Conservation (phyloP, 805 yeast genomes). For the Yamadazyma takamatsuzukensis region DNA sequence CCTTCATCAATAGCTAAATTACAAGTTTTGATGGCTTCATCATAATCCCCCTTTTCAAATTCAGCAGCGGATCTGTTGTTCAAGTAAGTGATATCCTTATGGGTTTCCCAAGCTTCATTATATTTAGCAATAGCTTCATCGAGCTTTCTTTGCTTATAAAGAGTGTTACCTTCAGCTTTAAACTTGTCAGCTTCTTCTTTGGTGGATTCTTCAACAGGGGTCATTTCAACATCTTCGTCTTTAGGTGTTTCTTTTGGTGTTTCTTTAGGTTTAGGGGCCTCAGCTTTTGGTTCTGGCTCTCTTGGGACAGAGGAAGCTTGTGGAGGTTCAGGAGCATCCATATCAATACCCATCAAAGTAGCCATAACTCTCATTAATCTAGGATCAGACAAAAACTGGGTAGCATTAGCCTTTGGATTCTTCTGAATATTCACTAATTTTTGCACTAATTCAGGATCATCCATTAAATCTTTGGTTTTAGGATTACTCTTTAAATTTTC, state of each 20-base stretch:
- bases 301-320: constrained; percentile 17
- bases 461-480: constrained; percentile 79
- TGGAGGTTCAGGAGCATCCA: constrained; percentile 40
- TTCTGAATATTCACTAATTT: constrained; percentile 58
- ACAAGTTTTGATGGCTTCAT: constrained; percentile 78
- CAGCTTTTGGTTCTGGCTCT: constrained; percentile 13
- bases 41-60: constrained; percentile 90
- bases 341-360: constrained; percentile 77
- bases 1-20: constrained; percentile 83
- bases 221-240: constrained; percentile 35
- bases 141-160: constrained; percentile 83
- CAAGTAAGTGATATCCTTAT: constrained; percentile 84
- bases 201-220: constrained; percentile 26
- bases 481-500: constrained; percentile 78
- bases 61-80: constrained; percentile 98
- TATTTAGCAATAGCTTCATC: constrained; percentile 90
- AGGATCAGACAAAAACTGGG: constrained; percentile 73
- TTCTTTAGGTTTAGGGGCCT: constrained; percentile 8
- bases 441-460: constrained; percentile 78
- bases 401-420: constrained; percentile 73
- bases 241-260: constrained; percentile 19
- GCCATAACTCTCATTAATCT: constrained; percentile 87
- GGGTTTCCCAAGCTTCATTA: constrained; percentile 77
- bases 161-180: constrained; percentile 81
- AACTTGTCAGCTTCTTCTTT: constrained; percentile 60